These are phyloP conservation scores for Saururus chinensis DNA, from an alignment of 164 flowering plant species.

Conservation along the genomic window DNA sequence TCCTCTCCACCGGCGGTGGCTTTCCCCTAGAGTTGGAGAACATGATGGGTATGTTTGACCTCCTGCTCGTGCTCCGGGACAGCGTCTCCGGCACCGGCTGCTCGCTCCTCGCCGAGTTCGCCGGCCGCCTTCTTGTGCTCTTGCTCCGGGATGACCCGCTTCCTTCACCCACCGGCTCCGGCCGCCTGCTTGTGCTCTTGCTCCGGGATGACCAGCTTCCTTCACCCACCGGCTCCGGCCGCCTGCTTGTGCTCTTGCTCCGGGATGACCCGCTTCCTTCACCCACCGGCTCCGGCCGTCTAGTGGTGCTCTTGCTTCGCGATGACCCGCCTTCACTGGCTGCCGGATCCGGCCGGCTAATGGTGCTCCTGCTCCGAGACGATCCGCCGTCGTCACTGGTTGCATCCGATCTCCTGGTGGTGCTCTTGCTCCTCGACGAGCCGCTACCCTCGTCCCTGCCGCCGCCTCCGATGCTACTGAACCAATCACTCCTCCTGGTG, in stretches of 20 bases:
- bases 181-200: not conserved
- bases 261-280: not conserved
- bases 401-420: not conserved
- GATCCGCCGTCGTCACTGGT: not conserved
- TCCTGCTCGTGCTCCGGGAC: slow-evolving; percentile 15
- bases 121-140: not conserved
- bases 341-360: not conserved
- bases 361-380: not conserved
- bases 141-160: not conserved
- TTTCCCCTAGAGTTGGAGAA: slow-evolving; percentile 40
- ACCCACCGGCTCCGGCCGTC: not conserved
- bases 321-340: not conserved
- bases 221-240: not conserved
- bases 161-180: not conserved
- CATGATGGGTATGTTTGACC: slow-evolving; percentile 36
- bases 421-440: not conserved
- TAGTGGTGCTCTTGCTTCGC: not conserved
- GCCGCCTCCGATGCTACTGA: not conserved
- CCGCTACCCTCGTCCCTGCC: not conserved
- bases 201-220: not conserved
- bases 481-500: slow-evolving; percentile 1
- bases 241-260: not conserved
- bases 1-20: slow-evolving; percentile 41
- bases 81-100: slow-evolving; percentile 7
- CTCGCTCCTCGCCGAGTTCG: not conserved